A percentile compares a stretch with the other conserved stretches of the same genome.
These are phyloP conservation scores for Quercus tomentella DNA, from an alignment of 331 rosid genomes.

Conservation along the genomic window DNA sequence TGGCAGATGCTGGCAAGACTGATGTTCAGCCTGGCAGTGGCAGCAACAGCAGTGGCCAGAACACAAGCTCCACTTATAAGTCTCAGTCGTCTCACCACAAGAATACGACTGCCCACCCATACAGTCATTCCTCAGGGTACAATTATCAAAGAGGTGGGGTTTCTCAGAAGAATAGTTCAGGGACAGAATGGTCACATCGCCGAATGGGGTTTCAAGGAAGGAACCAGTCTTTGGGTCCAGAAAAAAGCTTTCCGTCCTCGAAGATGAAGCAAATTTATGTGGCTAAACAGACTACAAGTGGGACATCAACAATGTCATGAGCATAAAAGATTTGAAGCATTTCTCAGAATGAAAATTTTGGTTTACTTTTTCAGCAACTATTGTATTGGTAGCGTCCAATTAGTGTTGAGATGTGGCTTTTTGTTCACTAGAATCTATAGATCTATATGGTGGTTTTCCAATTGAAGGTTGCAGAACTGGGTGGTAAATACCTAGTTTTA, in stretches of 20 bases:
- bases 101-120: conserved; percentile 49
- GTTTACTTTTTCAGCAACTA: conserved; percentile 26
- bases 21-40: conserved; percentile 44
- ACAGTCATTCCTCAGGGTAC: conserved; percentile 61
- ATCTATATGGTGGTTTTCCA: conserved; percentile 13
- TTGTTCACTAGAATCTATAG: conserved; percentile 20
- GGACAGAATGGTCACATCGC: conserved; percentile 75
- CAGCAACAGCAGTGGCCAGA: conserved; percentile 41
- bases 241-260: conserved; percentile 55
- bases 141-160: conserved; percentile 62
- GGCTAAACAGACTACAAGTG: conserved; percentile 72
- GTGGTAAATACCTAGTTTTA: conserved; percentile 21
- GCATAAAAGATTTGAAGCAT: conserved; percentile 7
- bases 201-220: conserved; percentile 78
- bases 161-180: conserved; percentile 66
- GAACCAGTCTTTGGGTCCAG: conserved; percentile 61
- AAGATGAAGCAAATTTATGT: conserved; percentile 89
- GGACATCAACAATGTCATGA: conserved; percentile 44
- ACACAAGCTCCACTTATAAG: conserved; percentile 37
- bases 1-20: conserved; percentile 37
- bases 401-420: conserved; percentile 36
- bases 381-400: conserved; percentile 27
- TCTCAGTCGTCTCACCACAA: conserved; percentile 47
- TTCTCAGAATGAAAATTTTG: conserved; percentile 35
- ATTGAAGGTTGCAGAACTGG: conserved; percentile 27